A percentile compares a stretch with the other conserved stretches of the same genome.
Evolutionary conservation across 2,329 filamentous ascomycete genomes (phyloP).

Genomic region (Cercospora zeae-maydis): DNA sequence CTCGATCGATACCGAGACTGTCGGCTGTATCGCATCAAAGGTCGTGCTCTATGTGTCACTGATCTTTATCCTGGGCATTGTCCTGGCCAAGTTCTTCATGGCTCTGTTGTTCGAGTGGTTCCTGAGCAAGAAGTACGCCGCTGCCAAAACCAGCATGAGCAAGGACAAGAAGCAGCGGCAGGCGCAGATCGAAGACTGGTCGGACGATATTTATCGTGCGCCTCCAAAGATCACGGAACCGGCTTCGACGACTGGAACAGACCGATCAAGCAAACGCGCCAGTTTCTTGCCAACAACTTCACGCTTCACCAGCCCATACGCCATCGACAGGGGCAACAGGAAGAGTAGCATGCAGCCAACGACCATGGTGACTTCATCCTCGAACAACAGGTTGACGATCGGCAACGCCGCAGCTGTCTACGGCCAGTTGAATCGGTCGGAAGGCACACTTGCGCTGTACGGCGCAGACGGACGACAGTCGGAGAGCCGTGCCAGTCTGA

Average conservation of each 20-base stretch:
- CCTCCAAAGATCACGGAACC: constrained; percentile 77
- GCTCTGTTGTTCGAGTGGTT: constrained; percentile 97
- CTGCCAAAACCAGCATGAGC: constrained; percentile 77
- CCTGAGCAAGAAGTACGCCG: constrained; percentile 78
- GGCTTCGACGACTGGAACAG: constrained; percentile 50
- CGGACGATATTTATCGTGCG: constrained; percentile 92
- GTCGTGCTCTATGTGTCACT: constrained; percentile 94
- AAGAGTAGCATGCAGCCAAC: constrained; percentile 63
- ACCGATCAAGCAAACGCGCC: constrained; percentile 72
- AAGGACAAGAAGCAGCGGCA: constrained; percentile 79
- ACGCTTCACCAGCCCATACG: constrained; percentile 87
- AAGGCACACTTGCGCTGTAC: constrained; percentile 49
- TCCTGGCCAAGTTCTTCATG: constrained; percentile 79
- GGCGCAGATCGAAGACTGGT: constrained; percentile 96
- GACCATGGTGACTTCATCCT: constrained; percentile 90
- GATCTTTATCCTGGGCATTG: constrained; percentile 86
- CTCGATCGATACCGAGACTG: constrained; percentile 89
- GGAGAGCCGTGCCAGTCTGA: constrained; percentile 39
- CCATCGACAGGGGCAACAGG: constrained; percentile 59
- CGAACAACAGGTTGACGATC: constrained; percentile 67
- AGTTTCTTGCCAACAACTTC: constrained; percentile 94
- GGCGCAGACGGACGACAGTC: constrained; percentile 14
- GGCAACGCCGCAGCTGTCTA: constrained; percentile 64
- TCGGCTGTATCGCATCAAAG: constrained; percentile 95
- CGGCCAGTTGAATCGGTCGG: constrained; percentile 56